Evolutionary conservation across 2,329 filamentous ascomycete species (phyloP).

Genomic region (Pyrenophora teres): DNA sequence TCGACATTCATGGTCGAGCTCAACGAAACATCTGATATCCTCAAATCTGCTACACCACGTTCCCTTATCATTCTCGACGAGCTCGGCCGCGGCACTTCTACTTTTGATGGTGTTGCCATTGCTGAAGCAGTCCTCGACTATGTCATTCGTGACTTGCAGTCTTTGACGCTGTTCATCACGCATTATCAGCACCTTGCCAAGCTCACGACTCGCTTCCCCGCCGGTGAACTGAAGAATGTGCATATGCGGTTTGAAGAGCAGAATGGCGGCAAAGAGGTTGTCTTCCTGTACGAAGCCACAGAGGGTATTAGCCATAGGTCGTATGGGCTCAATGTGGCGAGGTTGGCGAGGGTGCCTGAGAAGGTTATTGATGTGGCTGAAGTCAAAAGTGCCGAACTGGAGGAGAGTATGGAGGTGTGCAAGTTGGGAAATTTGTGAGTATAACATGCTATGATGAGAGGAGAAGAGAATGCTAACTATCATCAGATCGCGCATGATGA

Average conservation of each 20-base stretch:
- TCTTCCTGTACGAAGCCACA: conserved; percentile 90
- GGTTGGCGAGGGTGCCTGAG: conserved; percentile 78
- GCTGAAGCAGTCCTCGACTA: conserved; percentile 89
- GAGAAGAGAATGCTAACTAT: conserved; percentile 16
- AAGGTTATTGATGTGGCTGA: conserved; percentile 78
- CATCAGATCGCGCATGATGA: conserved; percentile 29
- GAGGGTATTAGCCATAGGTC: conserved; percentile 91
- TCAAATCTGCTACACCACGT: conserved; percentile 83
- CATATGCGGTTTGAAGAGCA: conserved; percentile 81
- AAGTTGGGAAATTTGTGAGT: conserved; percentile 44
- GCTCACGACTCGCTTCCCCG: conserved; percentile 69
- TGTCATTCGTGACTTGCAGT: conserved; percentile 73
- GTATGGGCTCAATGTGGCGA: conserved; percentile 91
- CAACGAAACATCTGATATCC: conserved; percentile 86
- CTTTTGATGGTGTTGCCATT: conserved; percentile 95
- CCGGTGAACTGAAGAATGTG: conserved; percentile 75
- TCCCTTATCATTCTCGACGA: conserved; percentile 93
- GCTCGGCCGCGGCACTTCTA: conserved; percentile 88
- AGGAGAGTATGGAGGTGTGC: conserved; percentile 60
- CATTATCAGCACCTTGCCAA: conserved; percentile 90
- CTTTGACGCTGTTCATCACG: conserved; percentile 92
- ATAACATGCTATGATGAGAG: conserved; percentile 16
- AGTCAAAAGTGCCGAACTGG: conserved; percentile 79
- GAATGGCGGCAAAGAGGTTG: conserved; percentile 71
- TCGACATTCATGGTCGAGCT: conserved; percentile 98